These are phyloP conservation scores for Boletus sp. DNA, from an alignment of 1,284 basidiomycete species.

Conservation along the genomic window DNA sequence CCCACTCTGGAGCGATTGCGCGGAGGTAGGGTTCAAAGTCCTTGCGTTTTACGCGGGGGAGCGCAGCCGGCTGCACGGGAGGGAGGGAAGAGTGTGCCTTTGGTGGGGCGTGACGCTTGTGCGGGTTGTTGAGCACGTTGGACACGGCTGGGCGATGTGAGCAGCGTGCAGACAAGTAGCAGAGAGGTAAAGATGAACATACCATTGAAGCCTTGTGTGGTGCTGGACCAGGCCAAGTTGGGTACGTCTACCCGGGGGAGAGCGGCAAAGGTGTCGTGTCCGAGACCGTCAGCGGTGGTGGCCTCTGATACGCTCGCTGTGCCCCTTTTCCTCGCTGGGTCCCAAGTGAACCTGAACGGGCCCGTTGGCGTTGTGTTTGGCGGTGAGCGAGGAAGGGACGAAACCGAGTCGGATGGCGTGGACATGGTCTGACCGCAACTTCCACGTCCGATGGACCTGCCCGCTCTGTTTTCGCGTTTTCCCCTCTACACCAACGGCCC, in stretches of 20 bases:
- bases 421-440: slow-evolving; percentile 15
- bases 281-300: slow-evolving; percentile 59
- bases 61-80: slow-evolving; percentile 66
- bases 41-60: slow-evolving; percentile 80
- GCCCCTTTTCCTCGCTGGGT: slow-evolving; percentile 55
- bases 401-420: slow-evolving; percentile 14
- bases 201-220: slow-evolving; percentile 82
- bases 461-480: slow-evolving; percentile 52
- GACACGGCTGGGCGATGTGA: slow-evolving; percentile 57
- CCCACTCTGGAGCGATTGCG: slow-evolving; percentile 78
- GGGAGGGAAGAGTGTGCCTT: slow-evolving; percentile 83
- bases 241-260: slow-evolving; percentile 47
- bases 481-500: slow-evolving; percentile 52
- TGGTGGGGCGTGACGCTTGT: slow-evolving; percentile 81
- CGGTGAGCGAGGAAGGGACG: slow-evolving; percentile 11
- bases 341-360: slow-evolving; percentile 72
- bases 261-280: slow-evolving; percentile 53
- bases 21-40: slow-evolving; percentile 86
- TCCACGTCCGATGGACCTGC: slow-evolving; percentile 14
- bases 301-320: slow-evolving; percentile 70
- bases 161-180: slow-evolving; percentile 1
- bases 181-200: slow-evolving; percentile 26
- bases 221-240: slow-evolving; percentile 66
- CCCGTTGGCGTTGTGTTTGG: slow-evolving; percentile 43
- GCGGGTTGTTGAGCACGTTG: slow-evolving; percentile 83